Base-by-base conservation (phyloP, 2,329 filamentous ascomycete genomes). In the Balansia obtecta region DNA sequence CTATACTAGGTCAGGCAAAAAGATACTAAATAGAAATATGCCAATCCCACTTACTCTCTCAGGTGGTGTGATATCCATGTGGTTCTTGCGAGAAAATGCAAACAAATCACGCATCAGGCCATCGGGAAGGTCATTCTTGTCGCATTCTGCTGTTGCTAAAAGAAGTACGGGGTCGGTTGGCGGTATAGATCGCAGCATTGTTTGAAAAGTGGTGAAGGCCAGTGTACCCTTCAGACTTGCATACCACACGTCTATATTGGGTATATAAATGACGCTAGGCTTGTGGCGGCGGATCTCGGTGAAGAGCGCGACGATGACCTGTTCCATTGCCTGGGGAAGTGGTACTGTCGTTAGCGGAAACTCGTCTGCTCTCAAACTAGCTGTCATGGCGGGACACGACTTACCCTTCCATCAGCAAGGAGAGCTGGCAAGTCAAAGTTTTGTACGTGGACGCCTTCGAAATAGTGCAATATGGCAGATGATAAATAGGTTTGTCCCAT, bases 401-500 rank as follows among this genome's bases (percentile, higher is more conserved):
- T 69, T 71, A 82, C 83, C 58, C 88, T 80, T 54, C 86, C 83
- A 63, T 98, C 93, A 51, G 85, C 88, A 52, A 95, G 75, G 51
- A 98, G 74, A 15, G 86, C 93, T 0, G 90, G 82, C 51, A 98
- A 76, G 65, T 96, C 94, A 65, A 98, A 95, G 49, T 86, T 89
- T 64, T 97, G 90, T 2, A 98, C 87, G 68, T 97, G 89, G 2
- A 97, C 77, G 27, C 90, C 88, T 67, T 98, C 93, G 50, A 98
- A 85, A 62, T 95, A 83, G 65, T 95, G 88, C 55, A 97, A 71
- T 48, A 97, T 71, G 5, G 91, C 93, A 45, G 84, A 83, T 32
- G 88, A 83, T 39, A 98, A 73, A 60, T 98, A 96, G 46, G 83
- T 80, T 63, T 98, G 94, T 0, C 94, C 93, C 91, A 97, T 97